Evolutionary conservation across 192 early-diverging fungal genomes (phyloP).

Genomic region (Coemansia reversa): DNA sequence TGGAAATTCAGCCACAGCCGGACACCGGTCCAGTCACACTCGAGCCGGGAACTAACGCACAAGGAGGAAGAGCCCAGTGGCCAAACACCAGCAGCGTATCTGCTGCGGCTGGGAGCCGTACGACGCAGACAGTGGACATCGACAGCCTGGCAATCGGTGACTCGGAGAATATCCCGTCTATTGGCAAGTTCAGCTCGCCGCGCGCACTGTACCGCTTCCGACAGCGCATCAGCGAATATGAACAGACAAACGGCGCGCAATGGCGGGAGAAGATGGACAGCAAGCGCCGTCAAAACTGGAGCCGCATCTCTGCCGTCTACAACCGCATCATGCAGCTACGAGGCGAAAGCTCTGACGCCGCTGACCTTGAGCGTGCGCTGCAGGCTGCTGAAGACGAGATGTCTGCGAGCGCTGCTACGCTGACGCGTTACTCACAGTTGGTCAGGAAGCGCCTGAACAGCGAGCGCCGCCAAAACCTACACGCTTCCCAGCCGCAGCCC

Average conservation of each 20-base stretch:
- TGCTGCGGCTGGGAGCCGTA: not conserved
- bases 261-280: slow-evolving; percentile 51
- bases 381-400: slow-evolving; percentile 23
- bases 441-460: slow-evolving; percentile 33
- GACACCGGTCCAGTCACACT: too few species aligned
- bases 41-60: too few species aligned
- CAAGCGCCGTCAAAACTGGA: slow-evolving; percentile 44
- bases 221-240: slow-evolving; percentile 25
- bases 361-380: slow-evolving; percentile 31
- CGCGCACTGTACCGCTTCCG: slow-evolving; percentile 33
- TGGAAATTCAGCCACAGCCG: not conserved
- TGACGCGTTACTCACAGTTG: slow-evolving; percentile 38
- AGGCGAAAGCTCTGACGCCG: slow-evolving; percentile 6
- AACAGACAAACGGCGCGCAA: slow-evolving; percentile 21
- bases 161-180: slow-evolving; percentile 35
- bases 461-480: slow-evolving; percentile 23
- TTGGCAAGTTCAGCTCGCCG: slow-evolving; percentile 35
- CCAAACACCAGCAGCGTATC: slow-evolving; percentile 1
- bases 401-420: slow-evolving; percentile 20
- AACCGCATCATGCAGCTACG: slow-evolving; percentile 39
- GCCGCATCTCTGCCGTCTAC: slow-evolving; percentile 43
- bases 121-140: slow-evolving; percentile 11
- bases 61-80: not conserved
- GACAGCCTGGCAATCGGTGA: slow-evolving; percentile 17
- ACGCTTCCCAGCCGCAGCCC: not conserved